Evolutionary conservation across 1,284 basidiomycete species (phyloP), one percentile per base, ranked within the genome.

Genomic region (Phylloboletellus chloephorus): DNA sequence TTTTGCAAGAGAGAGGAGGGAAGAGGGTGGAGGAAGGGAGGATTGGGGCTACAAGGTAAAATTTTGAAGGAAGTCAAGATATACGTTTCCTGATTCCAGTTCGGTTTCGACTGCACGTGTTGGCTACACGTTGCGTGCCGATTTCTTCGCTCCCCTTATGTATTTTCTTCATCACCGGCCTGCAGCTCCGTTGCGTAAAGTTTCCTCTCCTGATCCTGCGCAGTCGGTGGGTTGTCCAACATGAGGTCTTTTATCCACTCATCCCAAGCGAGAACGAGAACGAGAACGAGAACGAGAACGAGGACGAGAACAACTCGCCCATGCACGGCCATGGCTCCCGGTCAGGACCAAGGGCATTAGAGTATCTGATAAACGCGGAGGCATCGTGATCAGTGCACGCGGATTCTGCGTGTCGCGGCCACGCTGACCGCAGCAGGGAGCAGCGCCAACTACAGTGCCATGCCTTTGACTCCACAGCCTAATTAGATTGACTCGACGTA

Each of bases 91-190:
- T 20, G 44, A 43, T 50, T 49, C 57, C 57, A 60, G 55, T 47
- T 53, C 35, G 52, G 46, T 41, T 41, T 43, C 37, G 46, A 38
- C 50, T 57, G 65, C 69, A 68, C 68, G 67, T 70, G 67, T 63
- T 54, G 56, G 41, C 26, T 47, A 56, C 69, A 65, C 67, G 65
- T 58, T 51, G 42, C 40, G 31, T 39, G 22, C 43, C 26, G 15
- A n/a, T n/a, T n/a, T 53, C 48, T 43, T 40, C 41, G 34, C 35
- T 12, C 21, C 44, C 46, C 43, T 57, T 62, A 38, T 46, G 44
- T 56, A 58, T 47, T 41, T 29, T 37, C 20, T 15, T 40, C 39
- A 36, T 39, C 49, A 22, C 22, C 21, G n/a, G 23, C 37, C 32
- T 42, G 53, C 46, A 29, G 10, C 37, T 46, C 37, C 41, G 20